Evolutionary conservation across 495 filamentous ascomycete species (phyloP).

Genomic region (Parathielavia appendiculata): DNA sequence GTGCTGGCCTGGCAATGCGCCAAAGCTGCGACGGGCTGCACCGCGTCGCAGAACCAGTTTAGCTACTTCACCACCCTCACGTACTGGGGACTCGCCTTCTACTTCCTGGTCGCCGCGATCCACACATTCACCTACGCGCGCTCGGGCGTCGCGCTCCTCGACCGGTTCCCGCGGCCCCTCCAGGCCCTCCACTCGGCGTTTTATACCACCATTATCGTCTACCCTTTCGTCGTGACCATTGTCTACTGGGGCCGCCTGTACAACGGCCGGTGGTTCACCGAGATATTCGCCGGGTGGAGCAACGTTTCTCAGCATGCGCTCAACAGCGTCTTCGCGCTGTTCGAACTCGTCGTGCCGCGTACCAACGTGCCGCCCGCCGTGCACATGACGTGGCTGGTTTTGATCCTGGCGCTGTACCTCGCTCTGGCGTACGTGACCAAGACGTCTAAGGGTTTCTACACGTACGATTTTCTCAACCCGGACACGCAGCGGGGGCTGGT

Average conservation of each 20-base stretch:
- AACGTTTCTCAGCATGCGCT: conserved; percentile 73
- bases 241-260: conserved; percentile 61
- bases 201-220: conserved; percentile 62
- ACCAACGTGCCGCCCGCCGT: conserved; percentile 54
- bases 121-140: conserved; percentile 65
- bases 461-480: conserved; percentile 69
- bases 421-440: conserved; percentile 68
- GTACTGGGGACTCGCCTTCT: conserved; percentile 78
- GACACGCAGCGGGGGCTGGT: conserved; percentile 39
- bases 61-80: conserved; percentile 75
- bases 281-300: conserved; percentile 53
- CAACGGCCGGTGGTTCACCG: conserved; percentile 47
- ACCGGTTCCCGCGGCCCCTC: conserved; percentile 55
- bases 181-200: conserved; percentile 61
- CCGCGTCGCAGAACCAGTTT: conserved; percentile 48
- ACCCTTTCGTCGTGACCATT: conserved; percentile 63
- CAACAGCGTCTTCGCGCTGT: conserved; percentile 63
- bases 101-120: conserved; percentile 56
- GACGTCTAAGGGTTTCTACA: conserved; percentile 64
- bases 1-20: conserved; percentile 56
- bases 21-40: conserved; percentile 25
- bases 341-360: conserved; percentile 65
- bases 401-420: conserved; percentile 66
- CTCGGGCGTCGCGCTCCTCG: conserved; percentile 50
- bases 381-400: conserved; percentile 52